Conservation (phyloP, 179 eudicot genomes). For the Beta corolliflora region DNA sequence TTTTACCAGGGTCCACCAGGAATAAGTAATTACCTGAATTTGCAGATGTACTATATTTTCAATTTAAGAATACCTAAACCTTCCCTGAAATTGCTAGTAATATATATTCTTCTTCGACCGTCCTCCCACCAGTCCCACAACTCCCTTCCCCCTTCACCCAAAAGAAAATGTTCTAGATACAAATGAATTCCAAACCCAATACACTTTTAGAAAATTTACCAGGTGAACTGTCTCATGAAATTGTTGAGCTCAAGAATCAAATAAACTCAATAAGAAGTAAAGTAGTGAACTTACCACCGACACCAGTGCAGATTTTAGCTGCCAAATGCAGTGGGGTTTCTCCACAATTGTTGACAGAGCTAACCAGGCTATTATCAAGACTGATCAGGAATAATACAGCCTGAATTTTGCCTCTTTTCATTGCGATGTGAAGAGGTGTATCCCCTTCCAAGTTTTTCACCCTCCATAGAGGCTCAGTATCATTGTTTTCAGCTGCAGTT, state of each 20-base stretch:
- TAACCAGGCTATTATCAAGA: slow-evolving; percentile 6
- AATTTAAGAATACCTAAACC: background rate
- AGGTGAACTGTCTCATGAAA: background rate
- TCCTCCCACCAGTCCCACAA: no score
- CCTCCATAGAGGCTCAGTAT: slow-evolving; percentile 1
- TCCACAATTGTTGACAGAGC: background rate
- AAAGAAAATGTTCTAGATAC: no score
- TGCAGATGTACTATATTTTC: background rate
- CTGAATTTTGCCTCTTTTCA: slow-evolving; percentile 3
- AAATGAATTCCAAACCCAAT: background rate
- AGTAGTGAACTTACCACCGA: slow-evolving; percentile 1
- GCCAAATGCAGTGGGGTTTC: slow-evolving; percentile 17
- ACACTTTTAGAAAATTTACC: background rate
- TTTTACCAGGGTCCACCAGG: background rate
- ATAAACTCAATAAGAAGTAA: background rate
- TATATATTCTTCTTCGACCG: no score
- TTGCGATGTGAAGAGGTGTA: slow-evolving; percentile 13
- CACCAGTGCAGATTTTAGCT: background rate
- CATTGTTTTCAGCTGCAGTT: background rate
- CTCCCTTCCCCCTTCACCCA: no score
- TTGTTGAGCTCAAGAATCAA: no score
- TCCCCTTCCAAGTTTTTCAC: slow-evolving; percentile 6
- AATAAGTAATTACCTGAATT: background rate
- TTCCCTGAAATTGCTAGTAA: background rate
- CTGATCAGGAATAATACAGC: background rate